Percentiles rank a stretch among this genome's conserved stretches.
Conservation (phyloP, 192 early-diverging fungal species). For the Glomus cerebriforme region DNA sequence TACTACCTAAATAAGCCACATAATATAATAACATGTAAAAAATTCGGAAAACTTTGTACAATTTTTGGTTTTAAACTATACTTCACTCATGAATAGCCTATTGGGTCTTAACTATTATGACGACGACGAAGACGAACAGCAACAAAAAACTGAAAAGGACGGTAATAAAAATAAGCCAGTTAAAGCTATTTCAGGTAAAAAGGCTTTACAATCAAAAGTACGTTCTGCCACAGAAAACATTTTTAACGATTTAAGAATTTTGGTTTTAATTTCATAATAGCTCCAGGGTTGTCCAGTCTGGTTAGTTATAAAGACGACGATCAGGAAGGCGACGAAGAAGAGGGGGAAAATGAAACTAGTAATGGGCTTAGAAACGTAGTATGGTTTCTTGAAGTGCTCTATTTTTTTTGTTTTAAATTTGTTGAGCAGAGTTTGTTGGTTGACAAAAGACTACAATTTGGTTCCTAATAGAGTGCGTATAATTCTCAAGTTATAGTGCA, state of each 20-base stretch:
- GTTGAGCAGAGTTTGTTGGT: conserved; percentile 19
- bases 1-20: neutral
- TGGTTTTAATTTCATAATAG: neutral
- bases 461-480: conserved; percentile 29
- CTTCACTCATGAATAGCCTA: conserved; percentile 20
- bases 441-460: conserved; percentile 25
- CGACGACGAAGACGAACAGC: conserved; percentile 29
- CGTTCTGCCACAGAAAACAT: neutral
- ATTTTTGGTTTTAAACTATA: neutral
- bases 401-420: neutral
- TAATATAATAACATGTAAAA: neutral
- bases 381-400: conserved; percentile 26
- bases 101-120: conserved; percentile 32
- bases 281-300: neutral
- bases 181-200: conserved; percentile 4
- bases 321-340: neutral
- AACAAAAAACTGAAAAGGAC: conserved; percentile 1
- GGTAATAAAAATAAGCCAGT: neutral
- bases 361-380: conserved; percentile 23
- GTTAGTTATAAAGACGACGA: neutral
- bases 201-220: neutral
- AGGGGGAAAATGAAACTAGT: neutral
- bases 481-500: conserved; percentile 18
- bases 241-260: too few species aligned
- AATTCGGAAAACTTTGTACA: neutral